Percentiles rank a stretch among this genome's conserved stretches.
phyloP scores from a whole-genome alignment of 192 early-diverging fungal species.

The Anaeromyces robustus region DNA sequence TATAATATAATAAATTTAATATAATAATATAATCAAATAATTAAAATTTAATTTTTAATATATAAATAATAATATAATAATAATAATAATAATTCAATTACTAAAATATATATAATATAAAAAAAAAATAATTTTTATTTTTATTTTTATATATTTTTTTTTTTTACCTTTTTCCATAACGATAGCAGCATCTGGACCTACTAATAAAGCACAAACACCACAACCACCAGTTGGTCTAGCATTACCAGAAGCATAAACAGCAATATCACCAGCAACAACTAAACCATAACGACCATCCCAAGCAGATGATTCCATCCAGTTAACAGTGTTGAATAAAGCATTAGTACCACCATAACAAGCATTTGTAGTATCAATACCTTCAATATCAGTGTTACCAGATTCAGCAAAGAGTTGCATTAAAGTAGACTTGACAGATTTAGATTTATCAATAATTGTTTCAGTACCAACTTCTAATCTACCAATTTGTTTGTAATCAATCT shows the following conservation, averaged over 20 bases:
- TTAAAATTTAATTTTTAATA: too few relatives aligned
- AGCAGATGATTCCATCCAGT: constrained; percentile 87
- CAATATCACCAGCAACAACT: constrained; percentile 88
- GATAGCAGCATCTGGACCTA: constrained; percentile 84
- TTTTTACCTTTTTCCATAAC: constrained; percentile 68
- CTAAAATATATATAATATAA: too few relatives aligned
- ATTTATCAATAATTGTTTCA: constrained; percentile 98
- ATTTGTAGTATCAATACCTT: constrained; percentile 95
- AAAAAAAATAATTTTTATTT: too few relatives aligned
- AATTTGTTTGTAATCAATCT: constrained; percentile 66
- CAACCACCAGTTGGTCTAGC: constrained; percentile 72
- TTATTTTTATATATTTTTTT: too few relatives aligned
- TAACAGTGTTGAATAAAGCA: constrained; percentile 89
- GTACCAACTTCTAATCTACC: constrained; percentile 95
- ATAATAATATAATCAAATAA: too few relatives aligned
- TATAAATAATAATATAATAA: too few relatives aligned
- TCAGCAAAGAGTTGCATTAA: constrained; percentile 90
- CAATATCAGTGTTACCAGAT: constrained; percentile 81
- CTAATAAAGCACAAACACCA: constrained; percentile 79
- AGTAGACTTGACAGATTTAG: constrained; percentile 91
- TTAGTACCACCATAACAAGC: constrained; percentile 98
- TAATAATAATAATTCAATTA: too few relatives aligned
- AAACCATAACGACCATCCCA: constrained; percentile 84
- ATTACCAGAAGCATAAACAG: constrained; percentile 78
- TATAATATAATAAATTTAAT: too few relatives aligned